A percentile compares a stretch with the other conserved stretches of the same genome.
Conservation (phyloP, 768 basidiomycete genomes). For the Podaxis mareebaensis region DNA sequence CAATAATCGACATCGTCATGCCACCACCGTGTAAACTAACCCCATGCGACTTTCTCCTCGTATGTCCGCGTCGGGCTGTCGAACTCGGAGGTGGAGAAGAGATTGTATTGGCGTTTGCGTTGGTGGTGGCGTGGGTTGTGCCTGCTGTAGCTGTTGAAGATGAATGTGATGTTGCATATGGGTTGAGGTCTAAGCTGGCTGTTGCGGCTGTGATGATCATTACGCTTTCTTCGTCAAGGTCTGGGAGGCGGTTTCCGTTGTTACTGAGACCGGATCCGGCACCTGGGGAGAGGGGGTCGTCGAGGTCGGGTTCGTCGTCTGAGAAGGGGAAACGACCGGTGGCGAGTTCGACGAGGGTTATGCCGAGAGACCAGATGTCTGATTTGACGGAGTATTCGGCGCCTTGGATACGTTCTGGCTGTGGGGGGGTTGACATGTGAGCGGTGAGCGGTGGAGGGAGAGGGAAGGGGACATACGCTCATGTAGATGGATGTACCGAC, state of each 20-base stretch:
- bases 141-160: background rate
- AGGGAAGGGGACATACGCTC: slow-evolving; percentile 69
- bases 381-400: slow-evolving; percentile 98
- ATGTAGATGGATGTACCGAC: slow-evolving; percentile 99
- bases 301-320: slow-evolving; percentile 47
- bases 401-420: slow-evolving; percentile 99
- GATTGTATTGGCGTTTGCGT: slow-evolving; percentile 33
- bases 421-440: slow-evolving; percentile 14
- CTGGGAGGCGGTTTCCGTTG: slow-evolving; percentile 32
- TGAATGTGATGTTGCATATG: background rate
- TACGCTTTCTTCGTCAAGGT: slow-evolving; percentile 56
- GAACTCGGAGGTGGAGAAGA: slow-evolving; percentile 21
- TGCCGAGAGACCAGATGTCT: slow-evolving; percentile 98
- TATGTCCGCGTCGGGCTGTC: slow-evolving; percentile 27
- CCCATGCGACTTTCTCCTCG: slow-evolving; percentile 52
- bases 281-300: too few species aligned
- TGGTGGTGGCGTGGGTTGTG: slow-evolving; percentile 16
- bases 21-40: slow-evolving; percentile 88
- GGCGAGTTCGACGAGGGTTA: slow-evolving; percentile 94
- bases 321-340: slow-evolving; percentile 98
- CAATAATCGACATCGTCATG: slow-evolving; percentile 97
- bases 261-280: background rate
- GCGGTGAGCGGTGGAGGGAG: slow-evolving; percentile 1
- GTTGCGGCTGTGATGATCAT: slow-evolving; percentile 54
- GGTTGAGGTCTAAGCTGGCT: slow-evolving; percentile 45